phyloP scores from a whole-genome alignment of 192 early-diverging fungal species.

The Linnemannia hyalina region DNA sequence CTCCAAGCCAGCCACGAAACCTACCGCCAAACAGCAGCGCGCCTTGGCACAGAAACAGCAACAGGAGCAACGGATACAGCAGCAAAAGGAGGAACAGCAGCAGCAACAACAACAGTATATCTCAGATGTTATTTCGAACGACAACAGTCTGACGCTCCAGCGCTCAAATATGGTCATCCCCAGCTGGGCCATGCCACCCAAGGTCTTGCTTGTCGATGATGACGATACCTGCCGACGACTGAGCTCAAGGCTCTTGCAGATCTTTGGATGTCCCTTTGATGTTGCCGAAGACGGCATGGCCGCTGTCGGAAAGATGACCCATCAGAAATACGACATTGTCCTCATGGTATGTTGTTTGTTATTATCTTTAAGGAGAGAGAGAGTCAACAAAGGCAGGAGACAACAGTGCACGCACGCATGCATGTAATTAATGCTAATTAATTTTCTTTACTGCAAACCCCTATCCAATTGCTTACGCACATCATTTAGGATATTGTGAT shows the following conservation, averaged over 20 bases:
- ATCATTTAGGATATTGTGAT: conserved; percentile 73
- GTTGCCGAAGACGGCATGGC: conserved; percentile 77
- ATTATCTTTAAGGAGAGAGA: too few species aligned
- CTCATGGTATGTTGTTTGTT: conserved; percentile 66
- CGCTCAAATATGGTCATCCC: conserved; percentile 51
- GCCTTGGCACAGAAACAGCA: conserved; percentile 22
- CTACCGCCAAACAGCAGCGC: conserved; percentile 25
- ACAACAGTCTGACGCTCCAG: conserved; percentile 15
- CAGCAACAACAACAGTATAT: conserved; percentile 32
- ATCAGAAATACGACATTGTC: conserved; percentile 81
- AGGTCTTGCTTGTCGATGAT: conserved; percentile 79
- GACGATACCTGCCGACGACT: conserved; percentile 71
- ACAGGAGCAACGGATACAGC: conserved; percentile 23
- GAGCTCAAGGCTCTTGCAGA: conserved; percentile 66
- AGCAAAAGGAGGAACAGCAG: conserved; percentile 25
- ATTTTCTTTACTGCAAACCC: not conserved
- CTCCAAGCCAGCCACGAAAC: conserved; percentile 2
- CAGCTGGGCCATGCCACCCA: conserved; percentile 66
- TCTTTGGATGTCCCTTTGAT: conserved; percentile 79
- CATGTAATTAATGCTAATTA: conserved; percentile 15
- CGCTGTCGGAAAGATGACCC: conserved; percentile 71
- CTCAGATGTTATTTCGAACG: conserved; percentile 12
- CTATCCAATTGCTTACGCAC: not conserved
- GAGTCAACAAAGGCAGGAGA: too few species aligned
- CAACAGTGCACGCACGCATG: not conserved